Conservation (phyloP, 495 filamentous ascomycete species). For the Cryomyces antarcticus region DNA sequence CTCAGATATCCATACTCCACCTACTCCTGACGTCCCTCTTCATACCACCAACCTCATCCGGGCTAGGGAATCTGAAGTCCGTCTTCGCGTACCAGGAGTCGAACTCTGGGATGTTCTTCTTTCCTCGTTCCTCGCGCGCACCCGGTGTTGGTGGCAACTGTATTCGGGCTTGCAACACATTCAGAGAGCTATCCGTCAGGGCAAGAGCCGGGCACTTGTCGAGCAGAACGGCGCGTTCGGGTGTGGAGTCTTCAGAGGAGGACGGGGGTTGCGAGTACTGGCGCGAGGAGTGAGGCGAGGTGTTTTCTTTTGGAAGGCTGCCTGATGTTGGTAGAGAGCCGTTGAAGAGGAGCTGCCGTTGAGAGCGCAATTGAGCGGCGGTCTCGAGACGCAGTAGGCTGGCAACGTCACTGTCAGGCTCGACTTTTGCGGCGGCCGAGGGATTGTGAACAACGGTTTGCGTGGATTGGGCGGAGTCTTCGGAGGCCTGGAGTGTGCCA, state of each 20-base stretch:
- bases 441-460: neutral
- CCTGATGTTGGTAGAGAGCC: neutral
- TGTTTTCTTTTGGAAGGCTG: neutral
- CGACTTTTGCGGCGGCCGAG: neutral
- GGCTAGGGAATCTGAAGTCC: neutral
- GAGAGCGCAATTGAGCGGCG: neutral
- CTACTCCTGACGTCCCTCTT: slow-evolving; percentile 11
- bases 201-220: neutral
- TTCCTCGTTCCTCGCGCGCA: slow-evolving; percentile 2
- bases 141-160: slow-evolving; percentile 3
- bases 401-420: neutral
- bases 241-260: neutral
- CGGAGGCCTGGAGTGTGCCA: neutral
- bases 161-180: slow-evolving; percentile 11
- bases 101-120: neutral
- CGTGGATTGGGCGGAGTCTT: neutral
- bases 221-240: neutral
- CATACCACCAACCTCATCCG: slow-evolving; percentile 1
- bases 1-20: slow-evolving; percentile 20
- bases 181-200: slow-evolving; percentile 5
- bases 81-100: slow-evolving; percentile 3
- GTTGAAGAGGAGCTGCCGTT: neutral
- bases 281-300: neutral
- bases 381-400: neutral
- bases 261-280: neutral